These are phyloP conservation scores for Hericium alpestre DNA, from an alignment of 768 basidiomycete species.

Conservation along the genomic window DNA sequence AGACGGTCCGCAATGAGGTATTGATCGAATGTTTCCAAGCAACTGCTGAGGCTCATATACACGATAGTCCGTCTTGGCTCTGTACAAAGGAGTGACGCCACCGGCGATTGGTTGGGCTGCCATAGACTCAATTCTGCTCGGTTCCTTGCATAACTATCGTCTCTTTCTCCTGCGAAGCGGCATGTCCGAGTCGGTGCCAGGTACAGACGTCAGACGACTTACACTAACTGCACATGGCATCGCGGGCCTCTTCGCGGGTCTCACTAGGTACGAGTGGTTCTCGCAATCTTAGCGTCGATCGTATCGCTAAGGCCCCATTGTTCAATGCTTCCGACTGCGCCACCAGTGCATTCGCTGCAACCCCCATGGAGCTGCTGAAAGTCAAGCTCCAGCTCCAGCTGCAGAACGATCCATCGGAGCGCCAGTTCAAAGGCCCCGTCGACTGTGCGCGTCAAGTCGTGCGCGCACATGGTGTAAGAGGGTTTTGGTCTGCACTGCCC, in stretches of 20 bases:
- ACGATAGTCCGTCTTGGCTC: slow-evolving; percentile 45
- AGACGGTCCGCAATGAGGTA: slow-evolving; percentile 54
- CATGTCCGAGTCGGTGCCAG: slow-evolving; percentile 40
- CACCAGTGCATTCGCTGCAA: slow-evolving; percentile 54
- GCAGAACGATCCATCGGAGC: slow-evolving; percentile 37
- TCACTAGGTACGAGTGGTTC: slow-evolving; percentile 43
- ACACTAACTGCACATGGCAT: slow-evolving; percentile 55
- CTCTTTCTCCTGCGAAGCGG: slow-evolving; percentile 42
- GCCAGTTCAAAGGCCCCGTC: slow-evolving; percentile 55
- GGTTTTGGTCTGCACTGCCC: slow-evolving; percentile 68
- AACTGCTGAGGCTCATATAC: not conserved
- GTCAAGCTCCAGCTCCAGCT: slow-evolving; percentile 63
- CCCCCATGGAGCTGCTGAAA: slow-evolving; percentile 73
- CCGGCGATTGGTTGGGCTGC: slow-evolving; percentile 67
- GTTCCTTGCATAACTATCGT: slow-evolving; percentile 65
- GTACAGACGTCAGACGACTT: slow-evolving; percentile 37
- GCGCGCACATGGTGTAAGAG: slow-evolving; percentile 46
- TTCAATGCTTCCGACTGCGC: too few relatives aligned
- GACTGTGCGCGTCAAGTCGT: slow-evolving; percentile 59
- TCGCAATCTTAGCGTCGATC: not conserved
- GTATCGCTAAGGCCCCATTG: too few relatives aligned
- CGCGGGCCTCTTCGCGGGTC: slow-evolving; percentile 58
- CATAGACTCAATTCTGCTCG: slow-evolving; percentile 60
- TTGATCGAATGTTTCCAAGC: not conserved
- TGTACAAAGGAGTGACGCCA: slow-evolving; percentile 69